Conservation (phyloP, 352 stramenopile species). For the Elongisporangium undulatum region DNA sequence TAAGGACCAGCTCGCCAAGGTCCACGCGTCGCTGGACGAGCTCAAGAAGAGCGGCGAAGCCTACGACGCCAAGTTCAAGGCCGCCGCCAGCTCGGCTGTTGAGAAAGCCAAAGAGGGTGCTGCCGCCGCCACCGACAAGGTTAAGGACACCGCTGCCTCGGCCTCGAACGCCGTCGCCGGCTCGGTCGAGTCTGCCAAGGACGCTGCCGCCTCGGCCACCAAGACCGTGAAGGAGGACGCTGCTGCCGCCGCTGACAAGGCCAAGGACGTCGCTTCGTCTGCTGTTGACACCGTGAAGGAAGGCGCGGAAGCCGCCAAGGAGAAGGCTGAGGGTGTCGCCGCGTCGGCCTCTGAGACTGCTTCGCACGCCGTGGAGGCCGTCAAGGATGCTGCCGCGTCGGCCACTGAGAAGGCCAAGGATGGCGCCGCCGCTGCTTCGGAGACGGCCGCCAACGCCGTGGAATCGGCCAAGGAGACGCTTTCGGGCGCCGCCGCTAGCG, state of each 20-base stretch:
- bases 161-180: not conserved
- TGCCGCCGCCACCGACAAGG: slow-evolving; percentile 3
- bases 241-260: slow-evolving; percentile 4
- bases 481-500: not conserved
- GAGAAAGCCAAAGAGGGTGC: slow-evolving; percentile 11
- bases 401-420: not conserved
- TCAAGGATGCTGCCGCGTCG: not conserved
- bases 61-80: slow-evolving; percentile 17
- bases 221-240: not conserved
- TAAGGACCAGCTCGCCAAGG: slow-evolving; percentile 6
- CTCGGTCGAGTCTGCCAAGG: too few relatives aligned
- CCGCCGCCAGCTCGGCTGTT: slow-evolving; percentile 9
- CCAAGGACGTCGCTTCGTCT: not conserved
- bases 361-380: not conserved
- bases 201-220: not conserved
- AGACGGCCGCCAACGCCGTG: not conserved
- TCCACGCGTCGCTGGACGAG: slow-evolving; percentile 1
- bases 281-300: not conserved
- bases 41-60: slow-evolving; percentile 11
- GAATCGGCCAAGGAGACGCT: not conserved
- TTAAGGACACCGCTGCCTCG: not conserved
- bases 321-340: not conserved
- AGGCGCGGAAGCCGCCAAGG: not conserved
- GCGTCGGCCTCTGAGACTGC: not conserved
- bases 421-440: not conserved